A percentile compares a stretch with the other conserved stretches of the same genome.
These are phyloP conservation scores for Polyporus tsugae DNA, from an alignment of 1,284 basidiomycete genomes.

Conservation along the genomic window DNA sequence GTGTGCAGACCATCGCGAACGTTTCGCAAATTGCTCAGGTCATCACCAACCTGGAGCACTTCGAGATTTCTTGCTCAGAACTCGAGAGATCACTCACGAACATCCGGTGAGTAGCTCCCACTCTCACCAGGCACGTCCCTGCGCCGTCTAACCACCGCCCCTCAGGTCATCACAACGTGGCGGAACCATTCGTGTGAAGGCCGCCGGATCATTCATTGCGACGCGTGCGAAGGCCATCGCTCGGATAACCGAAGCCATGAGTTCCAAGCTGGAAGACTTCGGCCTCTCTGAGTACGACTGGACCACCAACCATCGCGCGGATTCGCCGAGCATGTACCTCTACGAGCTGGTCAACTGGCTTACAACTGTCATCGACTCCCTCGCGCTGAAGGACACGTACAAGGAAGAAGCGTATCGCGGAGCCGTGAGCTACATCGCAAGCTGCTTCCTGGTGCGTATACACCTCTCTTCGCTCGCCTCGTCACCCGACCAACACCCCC, in stretches of 20 bases:
- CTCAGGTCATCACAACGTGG: constrained; percentile 75
- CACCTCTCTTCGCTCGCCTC: background rate
- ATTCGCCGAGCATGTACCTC: constrained; percentile 90
- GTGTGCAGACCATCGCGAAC: constrained; percentile 78
- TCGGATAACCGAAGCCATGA: constrained; percentile 86
- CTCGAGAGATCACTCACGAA: constrained; percentile 89
- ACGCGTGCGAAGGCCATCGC: constrained; percentile 78
- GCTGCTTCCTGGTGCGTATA: constrained; percentile 79
- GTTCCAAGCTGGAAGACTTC: constrained; percentile 95
- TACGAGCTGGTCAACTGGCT: constrained; percentile 97
- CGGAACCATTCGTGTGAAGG: constrained; percentile 77
- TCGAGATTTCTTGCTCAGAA: constrained; percentile 87
- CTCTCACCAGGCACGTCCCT: background rate
- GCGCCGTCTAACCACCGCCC: background rate
- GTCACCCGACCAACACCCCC: background rate
- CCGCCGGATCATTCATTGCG: constrained; percentile 71
- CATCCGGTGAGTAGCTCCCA: constrained; percentile 60
- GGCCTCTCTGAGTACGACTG: constrained; percentile 96
- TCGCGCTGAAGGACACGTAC: constrained; percentile 84
- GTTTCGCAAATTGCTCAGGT: constrained; percentile 96
- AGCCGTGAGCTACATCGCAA: constrained; percentile 87
- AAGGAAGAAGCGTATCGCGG: constrained; percentile 90
- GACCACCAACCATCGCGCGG: constrained; percentile 75
- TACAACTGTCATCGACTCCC: constrained; percentile 94
- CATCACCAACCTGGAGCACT: constrained; percentile 93